Conservation (phyloP, 2,329 filamentous ascomycete species). For the Exophiala bonariae region DNA sequence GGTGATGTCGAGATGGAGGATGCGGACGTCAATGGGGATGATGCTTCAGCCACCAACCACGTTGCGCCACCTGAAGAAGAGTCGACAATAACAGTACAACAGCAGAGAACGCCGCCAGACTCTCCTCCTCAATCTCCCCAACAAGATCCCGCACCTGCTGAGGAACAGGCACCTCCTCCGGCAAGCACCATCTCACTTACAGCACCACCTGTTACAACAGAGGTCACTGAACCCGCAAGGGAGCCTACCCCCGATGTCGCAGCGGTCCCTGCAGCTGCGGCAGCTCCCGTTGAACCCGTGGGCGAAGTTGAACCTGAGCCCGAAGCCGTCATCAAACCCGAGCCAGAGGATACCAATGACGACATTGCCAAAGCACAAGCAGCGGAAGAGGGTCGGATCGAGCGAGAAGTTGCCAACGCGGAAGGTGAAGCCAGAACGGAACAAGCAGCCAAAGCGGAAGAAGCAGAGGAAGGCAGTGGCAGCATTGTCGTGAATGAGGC, state of each 20-base stretch:
- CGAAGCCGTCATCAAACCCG: constrained; percentile 1
- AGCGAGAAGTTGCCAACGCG: constrained; percentile 31
- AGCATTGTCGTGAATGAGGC: too few relatives aligned
- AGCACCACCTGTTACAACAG: constrained; percentile 4
- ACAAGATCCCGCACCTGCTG: constrained; percentile 3
- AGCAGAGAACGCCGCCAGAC: constrained; percentile 32
- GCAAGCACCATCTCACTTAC: constrained; percentile 3
- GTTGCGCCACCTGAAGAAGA: constrained; percentile 26
- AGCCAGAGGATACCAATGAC: constrained; percentile 18
- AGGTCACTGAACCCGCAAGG: constrained; percentile 11
- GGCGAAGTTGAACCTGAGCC: neutral
- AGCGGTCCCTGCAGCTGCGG: constrained; percentile 15
- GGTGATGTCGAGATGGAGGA: constrained; percentile 41
- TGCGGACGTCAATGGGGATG: constrained; percentile 37
- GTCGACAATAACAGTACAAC: constrained; percentile 19
- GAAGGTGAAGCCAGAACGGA: constrained; percentile 33
- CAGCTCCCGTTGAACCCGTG: neutral
- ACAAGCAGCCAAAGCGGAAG: constrained; percentile 13
- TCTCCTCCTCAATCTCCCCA: constrained; percentile 24
- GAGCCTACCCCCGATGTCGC: constrained; percentile 20
- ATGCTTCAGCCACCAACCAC: constrained; percentile 35
- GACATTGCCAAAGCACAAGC: constrained; percentile 29
- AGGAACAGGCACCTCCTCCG: neutral
- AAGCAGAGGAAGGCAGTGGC: neutral
- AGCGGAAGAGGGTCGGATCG: constrained; percentile 31